Evolutionary conservation across 345 rosid species (phyloP).

Genomic region (Lenwebbia sp.): DNA sequence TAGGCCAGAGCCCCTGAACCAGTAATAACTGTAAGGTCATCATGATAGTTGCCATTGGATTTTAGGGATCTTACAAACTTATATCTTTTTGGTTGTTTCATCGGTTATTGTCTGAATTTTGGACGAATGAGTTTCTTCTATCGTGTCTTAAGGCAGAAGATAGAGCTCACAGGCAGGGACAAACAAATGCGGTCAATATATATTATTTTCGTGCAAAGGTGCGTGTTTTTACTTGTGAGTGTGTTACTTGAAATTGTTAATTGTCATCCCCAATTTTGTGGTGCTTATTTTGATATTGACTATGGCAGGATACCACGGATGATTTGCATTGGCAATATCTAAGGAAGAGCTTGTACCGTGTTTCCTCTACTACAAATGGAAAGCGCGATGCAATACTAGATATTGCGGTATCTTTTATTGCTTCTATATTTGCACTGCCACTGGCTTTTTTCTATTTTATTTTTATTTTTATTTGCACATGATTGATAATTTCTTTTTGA

Average conservation of each 20-base stretch:
- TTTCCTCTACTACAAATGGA: conserved; percentile 87
- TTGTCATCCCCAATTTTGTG: not conserved
- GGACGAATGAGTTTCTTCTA: not conserved
- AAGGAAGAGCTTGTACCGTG: conserved; percentile 66
- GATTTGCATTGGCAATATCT: conserved; percentile 68
- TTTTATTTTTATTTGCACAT: not conserved
- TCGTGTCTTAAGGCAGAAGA: conserved; percentile 74
- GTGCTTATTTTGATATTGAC: not conserved
- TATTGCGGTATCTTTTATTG: conserved; percentile 42
- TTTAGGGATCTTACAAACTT: not conserved
- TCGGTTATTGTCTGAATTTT: not conserved
- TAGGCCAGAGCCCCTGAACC: not conserved
- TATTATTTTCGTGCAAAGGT: conserved; percentile 92
- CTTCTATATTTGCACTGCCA: not conserved
- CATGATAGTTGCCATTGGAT: not conserved
- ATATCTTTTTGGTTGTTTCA: not conserved
- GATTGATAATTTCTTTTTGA: not conserved
- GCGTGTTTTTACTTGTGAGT: not conserved
- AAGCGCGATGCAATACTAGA: conserved; percentile 74
- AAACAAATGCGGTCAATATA: conserved; percentile 70
- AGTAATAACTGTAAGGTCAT: not conserved
- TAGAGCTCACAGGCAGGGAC: conserved; percentile 93
- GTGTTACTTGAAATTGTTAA: not conserved
- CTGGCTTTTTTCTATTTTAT: not conserved
- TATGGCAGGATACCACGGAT: conserved; percentile 65